Conservation (phyloP, 2,329 filamentous ascomycete genomes). For the Curvularia sp. region DNA sequence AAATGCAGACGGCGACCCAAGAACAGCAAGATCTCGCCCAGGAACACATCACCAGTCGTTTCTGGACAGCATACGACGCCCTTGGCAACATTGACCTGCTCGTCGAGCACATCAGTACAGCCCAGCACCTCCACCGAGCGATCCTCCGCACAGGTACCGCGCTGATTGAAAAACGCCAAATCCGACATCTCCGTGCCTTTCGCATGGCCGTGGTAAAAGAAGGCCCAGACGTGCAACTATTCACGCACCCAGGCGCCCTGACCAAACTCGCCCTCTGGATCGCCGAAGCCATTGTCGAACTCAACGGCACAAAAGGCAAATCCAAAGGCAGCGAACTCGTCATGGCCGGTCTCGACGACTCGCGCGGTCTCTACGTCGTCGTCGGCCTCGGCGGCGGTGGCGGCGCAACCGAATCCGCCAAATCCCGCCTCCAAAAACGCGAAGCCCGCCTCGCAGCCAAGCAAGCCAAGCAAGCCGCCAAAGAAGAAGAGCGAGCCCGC, state of each 20-base stretch:
- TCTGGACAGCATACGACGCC: conserved; percentile 67
- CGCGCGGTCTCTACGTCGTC: conserved; percentile 85
- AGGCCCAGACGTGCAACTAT: conserved; percentile 87
- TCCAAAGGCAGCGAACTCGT: conserved; percentile 81
- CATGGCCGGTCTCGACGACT: conserved; percentile 87
- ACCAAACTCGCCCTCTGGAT: conserved; percentile 96
- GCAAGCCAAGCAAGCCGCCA: conserved; percentile 54
- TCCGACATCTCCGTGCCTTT: conserved; percentile 89
- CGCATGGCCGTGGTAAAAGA: conserved; percentile 96
- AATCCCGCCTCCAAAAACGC: conserved; percentile 70
- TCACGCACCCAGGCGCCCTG: conserved; percentile 89
- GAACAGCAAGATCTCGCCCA: conserved; percentile 47
- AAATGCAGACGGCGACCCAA: conserved; percentile 29
- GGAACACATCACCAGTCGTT: conserved; percentile 59
- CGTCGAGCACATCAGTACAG: conserved; percentile 77
- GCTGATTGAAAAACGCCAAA: conserved; percentile 90
- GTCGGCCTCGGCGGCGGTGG: conserved; percentile 92
- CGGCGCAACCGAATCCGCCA: conserved; percentile 68
- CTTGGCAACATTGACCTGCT: conserved; percentile 69
- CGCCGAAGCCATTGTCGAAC: conserved; percentile 86
- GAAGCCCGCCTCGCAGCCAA: conserved; percentile 69
- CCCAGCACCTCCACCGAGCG: conserved; percentile 87
- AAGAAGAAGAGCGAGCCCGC: conserved; percentile 68
- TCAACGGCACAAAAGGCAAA: conserved; percentile 76
- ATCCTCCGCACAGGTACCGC: conserved; percentile 93